These are phyloP conservation scores for Cyclospora cayetanensis DNA, from an alignment of 169 alveolate genomes.

Conservation along the genomic window DNA sequence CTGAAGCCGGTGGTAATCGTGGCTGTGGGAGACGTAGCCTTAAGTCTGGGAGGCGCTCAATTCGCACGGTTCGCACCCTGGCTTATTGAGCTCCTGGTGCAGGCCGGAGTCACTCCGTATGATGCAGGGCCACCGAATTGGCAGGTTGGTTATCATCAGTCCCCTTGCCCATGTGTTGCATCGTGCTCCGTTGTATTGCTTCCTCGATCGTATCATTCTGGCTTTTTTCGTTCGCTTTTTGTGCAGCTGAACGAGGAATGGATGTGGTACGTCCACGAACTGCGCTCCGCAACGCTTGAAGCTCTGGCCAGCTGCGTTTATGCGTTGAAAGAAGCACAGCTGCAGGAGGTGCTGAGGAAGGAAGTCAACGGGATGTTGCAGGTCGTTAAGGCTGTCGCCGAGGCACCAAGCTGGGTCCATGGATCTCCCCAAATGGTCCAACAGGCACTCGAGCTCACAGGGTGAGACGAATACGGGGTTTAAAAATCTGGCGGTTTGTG, in stretches of 20 bases:
- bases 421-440: constrained; percentile 64
- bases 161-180: not conserved
- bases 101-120: constrained; percentile 88
- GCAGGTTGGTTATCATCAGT: constrained; percentile 30
- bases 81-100: constrained; percentile 84
- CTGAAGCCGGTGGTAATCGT: constrained; percentile 88
- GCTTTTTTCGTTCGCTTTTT: not conserved
- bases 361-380: constrained; percentile 87
- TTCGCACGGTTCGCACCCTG: constrained; percentile 83
- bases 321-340: constrained; percentile 88
- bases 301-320: constrained; percentile 90
- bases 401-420: constrained; percentile 73
- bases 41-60: constrained; percentile 84
- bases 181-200: not conserved
- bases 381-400: constrained; percentile 83
- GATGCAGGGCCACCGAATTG: constrained; percentile 86
- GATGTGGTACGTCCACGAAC: constrained; percentile 89
- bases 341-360: constrained; percentile 79
- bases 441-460: constrained; percentile 70
- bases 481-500: too few relatives aligned
- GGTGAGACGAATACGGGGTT: constrained; percentile 34
- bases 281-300: constrained; percentile 89
- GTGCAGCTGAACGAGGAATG: constrained; percentile 90
- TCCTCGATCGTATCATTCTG: not conserved
- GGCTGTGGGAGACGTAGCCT: constrained; percentile 91